Evolutionary conservation across 2,329 filamentous ascomycete species (phyloP).

Genomic region (Botrytis byssoidea): DNA sequence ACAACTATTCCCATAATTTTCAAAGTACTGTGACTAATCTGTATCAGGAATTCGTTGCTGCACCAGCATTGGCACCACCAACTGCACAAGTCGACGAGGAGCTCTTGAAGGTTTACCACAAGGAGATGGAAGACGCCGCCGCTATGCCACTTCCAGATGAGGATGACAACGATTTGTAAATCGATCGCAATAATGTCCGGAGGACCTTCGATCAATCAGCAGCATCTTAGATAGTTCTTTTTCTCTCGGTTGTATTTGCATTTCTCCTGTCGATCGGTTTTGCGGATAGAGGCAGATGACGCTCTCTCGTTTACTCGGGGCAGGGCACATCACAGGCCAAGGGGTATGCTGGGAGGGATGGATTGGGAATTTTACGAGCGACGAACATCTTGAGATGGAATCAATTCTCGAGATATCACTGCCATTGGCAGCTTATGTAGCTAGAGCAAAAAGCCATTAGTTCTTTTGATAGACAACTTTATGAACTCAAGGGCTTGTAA

Average conservation of each 20-base stretch:
- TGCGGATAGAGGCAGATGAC: conserved; percentile 37
- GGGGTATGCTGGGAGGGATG: conserved; percentile 30
- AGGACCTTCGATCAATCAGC: conserved; percentile 27
- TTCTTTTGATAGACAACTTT: conserved; percentile 27
- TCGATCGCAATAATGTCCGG: conserved; percentile 23
- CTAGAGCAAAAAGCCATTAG: conserved; percentile 37
- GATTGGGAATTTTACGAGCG: conserved; percentile 34
- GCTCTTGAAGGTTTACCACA: conserved; percentile 76
- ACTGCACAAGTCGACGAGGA: conserved; percentile 85
- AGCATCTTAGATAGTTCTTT: conserved; percentile 40
- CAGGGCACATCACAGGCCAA: conserved; percentile 33
- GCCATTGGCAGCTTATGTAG: conserved; percentile 35
- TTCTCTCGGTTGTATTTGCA: conserved; percentile 37
- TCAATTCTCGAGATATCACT: conserved; percentile 33
- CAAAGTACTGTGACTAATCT: conserved; percentile 25
- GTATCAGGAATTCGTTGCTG: conserved; percentile 87
- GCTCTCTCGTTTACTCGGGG: conserved; percentile 33
- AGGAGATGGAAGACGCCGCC: conserved; percentile 84
- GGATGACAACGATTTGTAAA: conserved; percentile 68
- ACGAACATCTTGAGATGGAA: conserved; percentile 33
- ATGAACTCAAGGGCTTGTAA: background rate
- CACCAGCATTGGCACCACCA: conserved; percentile 88
- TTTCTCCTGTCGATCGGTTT: conserved; percentile 33
- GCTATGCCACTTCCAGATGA: conserved; percentile 88
- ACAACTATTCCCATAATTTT: conserved; percentile 22